phyloP scores from a whole-genome alignment of 768 basidiomycete genomes.

The Trametes punicea region DNA sequence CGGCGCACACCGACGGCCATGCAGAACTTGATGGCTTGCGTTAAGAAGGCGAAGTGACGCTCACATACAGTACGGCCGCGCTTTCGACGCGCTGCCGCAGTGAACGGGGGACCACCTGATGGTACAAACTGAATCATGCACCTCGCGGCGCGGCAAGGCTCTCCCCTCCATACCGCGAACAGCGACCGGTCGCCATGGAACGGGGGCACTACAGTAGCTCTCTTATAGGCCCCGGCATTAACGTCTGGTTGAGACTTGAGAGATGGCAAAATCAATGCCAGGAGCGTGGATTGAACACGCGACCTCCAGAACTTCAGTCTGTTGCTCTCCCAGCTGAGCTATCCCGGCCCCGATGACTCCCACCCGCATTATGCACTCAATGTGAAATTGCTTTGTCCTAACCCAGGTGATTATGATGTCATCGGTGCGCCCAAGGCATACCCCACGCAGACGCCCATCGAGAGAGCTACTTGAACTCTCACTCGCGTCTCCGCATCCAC shows the following conservation, averaged over 20 bases:
- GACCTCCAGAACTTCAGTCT: conserved; percentile 33
- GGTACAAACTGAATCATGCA: no score
- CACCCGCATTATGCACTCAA: background rate
- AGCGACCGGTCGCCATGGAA: background rate
- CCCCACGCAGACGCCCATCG: background rate
- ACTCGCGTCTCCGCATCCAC: background rate
- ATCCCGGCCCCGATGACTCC: conserved; percentile 32
- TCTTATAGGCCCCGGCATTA: background rate
- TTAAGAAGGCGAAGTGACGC: no score
- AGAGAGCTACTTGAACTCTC: background rate
- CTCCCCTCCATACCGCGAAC: no score
- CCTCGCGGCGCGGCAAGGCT: no score
- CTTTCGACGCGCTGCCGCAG: no score
- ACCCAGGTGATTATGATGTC: background rate
- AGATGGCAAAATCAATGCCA: conserved; percentile 4
- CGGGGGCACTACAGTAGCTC: background rate
- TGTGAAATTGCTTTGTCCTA: background rate
- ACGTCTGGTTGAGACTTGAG: background rate
- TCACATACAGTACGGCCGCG: no score
- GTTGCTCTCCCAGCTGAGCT: conserved; percentile 37
- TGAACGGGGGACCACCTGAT: no score
- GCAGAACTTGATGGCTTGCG: no score
- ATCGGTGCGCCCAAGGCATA: background rate
- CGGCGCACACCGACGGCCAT: no score
- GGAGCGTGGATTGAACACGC: conserved; percentile 24